A percentile compares a stretch with the other conserved stretches of the same genome.
These are phyloP conservation scores for Diaporthe sp. DNA, from an alignment of 2,329 filamentous ascomycete species.

Conservation along the genomic window DNA sequence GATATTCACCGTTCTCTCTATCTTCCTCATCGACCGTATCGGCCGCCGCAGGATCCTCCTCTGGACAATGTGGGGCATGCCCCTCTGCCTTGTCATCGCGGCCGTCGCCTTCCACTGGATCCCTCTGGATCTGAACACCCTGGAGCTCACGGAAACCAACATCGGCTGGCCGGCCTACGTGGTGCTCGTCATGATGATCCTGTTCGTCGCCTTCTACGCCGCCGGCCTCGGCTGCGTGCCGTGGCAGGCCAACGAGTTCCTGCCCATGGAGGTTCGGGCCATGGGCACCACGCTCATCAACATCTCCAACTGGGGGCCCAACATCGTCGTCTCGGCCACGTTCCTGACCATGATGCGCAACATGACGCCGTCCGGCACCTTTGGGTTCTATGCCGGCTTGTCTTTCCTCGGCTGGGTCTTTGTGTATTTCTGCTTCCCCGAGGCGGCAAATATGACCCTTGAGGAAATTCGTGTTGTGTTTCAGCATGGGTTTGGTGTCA, in stretches of 20 bases:
- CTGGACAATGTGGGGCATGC: constrained; percentile 60
- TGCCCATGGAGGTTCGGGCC: background rate
- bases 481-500: constrained; percentile 12
- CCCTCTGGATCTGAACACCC: constrained; percentile 57
- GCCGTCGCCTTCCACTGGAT: constrained; percentile 61
- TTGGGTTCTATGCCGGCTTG: constrained; percentile 1
- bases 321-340: constrained; percentile 4
- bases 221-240: constrained; percentile 1
- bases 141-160: constrained; percentile 51
- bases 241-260: constrained; percentile 21
- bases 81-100: constrained; percentile 55
- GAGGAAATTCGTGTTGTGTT: constrained; percentile 13
- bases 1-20: constrained; percentile 63
- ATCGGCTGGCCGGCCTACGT: constrained; percentile 51
- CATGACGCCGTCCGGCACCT: constrained; percentile 2
- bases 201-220: constrained; percentile 57
- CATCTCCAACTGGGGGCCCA: background rate
- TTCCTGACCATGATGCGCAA: constrained; percentile 18
- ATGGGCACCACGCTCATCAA: constrained; percentile 9
- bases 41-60: constrained; percentile 61
- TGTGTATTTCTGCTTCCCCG: constrained; percentile 14
- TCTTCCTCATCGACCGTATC: constrained; percentile 59
- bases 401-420: constrained; percentile 14
- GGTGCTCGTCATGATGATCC: constrained; percentile 58
- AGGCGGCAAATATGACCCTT: constrained; percentile 5